Evolutionary conservation across 441 rosid species (phyloP).

Genomic region (Euphorbia celastroides): DNA sequence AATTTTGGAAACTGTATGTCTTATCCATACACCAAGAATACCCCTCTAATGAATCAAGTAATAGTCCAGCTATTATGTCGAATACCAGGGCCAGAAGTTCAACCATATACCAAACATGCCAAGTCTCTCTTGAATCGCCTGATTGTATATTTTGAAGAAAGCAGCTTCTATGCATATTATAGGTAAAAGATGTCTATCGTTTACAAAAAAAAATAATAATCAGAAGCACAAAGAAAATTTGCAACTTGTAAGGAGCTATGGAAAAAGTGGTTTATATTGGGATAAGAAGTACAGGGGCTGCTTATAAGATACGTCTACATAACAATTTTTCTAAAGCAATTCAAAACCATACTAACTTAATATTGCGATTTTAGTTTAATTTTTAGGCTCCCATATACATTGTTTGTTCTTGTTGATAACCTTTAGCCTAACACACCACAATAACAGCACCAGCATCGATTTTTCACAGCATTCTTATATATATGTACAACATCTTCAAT

Average conservation of each 20-base stretch:
- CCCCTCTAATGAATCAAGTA: not conserved
- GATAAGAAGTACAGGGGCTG: not conserved
- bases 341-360: not conserved
- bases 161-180: not conserved
- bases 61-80: not conserved
- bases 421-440: not conserved
- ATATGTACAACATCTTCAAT: not conserved
- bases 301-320: not conserved
- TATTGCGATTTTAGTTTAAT: not conserved
- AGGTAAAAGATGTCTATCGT: not conserved
- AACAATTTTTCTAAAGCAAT: not conserved
- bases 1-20: not conserved
- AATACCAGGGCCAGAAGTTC: not conserved
- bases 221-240: not conserved
- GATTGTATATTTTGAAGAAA: constrained; percentile 2
- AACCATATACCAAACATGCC: not conserved
- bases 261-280: not conserved
- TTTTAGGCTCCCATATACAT: not conserved
- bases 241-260: not conserved
- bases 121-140: not conserved
- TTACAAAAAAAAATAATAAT: not conserved
- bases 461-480: too few species aligned
- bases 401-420: not conserved
- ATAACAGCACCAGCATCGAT: not conserved
- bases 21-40: not conserved